Base-by-base conservation (phyloP, 1,139 yeast genomes). In the Diutina scorzettiae region DNA sequence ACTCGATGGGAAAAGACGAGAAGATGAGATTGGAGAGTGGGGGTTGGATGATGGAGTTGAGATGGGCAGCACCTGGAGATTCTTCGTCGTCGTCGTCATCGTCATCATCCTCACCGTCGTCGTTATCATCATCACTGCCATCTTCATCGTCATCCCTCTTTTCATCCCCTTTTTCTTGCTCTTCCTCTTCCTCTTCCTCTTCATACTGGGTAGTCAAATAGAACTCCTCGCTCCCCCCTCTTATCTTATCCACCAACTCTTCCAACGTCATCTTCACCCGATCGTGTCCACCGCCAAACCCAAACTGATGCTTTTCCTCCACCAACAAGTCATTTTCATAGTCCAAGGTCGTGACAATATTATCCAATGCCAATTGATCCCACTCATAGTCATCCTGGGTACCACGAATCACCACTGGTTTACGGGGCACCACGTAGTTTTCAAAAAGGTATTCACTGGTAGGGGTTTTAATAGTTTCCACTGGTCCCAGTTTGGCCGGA, bases 191-290 rank as follows among this genome's bases (percentile, higher is more conserved):
- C 46, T 60, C 17, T 20, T 34, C 62, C 42, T 61, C 66, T n/a
- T 57, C 66, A 53, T 81, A 81, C 49, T 81, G 89, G 0, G 89
- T 81, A 0, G 87, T 81, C 52, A 80, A 62, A 49, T 81, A 81
- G 46, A 69, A 66, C 1, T 61, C 61, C 21, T 61, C 66, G 9
- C 67, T 68, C 0, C 73, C 77, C 3, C 49, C 43, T 11, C 50
- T 44, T 24, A 78, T 52, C 46, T 59, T 60, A 0, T 57, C 53
- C 43, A 78, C 51, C 45, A 80, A 65, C 18, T 76, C 74, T 0
- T 49, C 51, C 45, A 80, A 63, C 1, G 60, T 53, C 73, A 78
- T 67, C 44, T 63, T 63, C 12, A 66, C 57, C 48, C 86, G 59
- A 44, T 64, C 58, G 25, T 66, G 63, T 1, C 85, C 85, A 25